Percentiles rank a stretch among this genome's conserved stretches.
Evolutionary conservation across 2,329 filamentous ascomycete genomes (phyloP).

Genomic region (Trichoderma hamatum): DNA sequence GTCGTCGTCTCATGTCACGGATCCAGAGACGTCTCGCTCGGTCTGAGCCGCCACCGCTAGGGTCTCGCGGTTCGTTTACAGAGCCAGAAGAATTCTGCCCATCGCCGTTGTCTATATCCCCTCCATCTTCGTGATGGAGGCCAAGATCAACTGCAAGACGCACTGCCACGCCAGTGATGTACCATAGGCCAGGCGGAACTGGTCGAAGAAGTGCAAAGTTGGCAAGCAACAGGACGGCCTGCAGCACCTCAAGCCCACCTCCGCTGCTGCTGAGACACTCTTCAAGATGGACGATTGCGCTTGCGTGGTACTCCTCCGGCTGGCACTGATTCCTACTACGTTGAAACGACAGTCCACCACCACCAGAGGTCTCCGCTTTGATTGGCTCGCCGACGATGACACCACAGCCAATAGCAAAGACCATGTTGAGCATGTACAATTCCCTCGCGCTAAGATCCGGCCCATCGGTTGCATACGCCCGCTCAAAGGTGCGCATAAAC

Average conservation of each 20-base stretch:
- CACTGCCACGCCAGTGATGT: conserved; percentile 92
- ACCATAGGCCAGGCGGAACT: conserved; percentile 93
- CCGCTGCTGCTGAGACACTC: conserved; percentile 81
- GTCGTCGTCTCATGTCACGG: conserved; percentile 78
- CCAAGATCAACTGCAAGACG: conserved; percentile 89
- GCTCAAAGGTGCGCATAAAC: conserved; percentile 86
- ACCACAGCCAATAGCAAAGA: conserved; percentile 92
- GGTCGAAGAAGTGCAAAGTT: conserved; percentile 90
- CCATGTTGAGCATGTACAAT: conserved; percentile 94
- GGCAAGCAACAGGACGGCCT: conserved; percentile 87
- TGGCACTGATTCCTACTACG: conserved; percentile 57
- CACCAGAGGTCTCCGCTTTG: conserved; percentile 49
- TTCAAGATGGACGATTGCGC: conserved; percentile 89
- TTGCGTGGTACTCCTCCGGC: conserved; percentile 95
- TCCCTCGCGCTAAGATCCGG: conserved; percentile 73
- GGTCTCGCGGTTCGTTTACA: conserved; percentile 34
- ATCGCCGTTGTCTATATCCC: conserved; percentile 58
- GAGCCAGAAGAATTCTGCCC: conserved; percentile 51
- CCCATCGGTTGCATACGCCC: conserved; percentile 71
- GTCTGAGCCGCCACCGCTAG: conserved; percentile 43
- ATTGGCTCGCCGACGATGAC: conserved; percentile 77
- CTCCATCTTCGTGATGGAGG: conserved; percentile 88
- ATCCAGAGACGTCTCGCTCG: conserved; percentile 78
- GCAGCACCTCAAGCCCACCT: conserved; percentile 89
- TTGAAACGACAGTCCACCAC: conserved; percentile 39